Conservation (phyloP, 306 rosid species). For the Quercus dentata region DNA sequence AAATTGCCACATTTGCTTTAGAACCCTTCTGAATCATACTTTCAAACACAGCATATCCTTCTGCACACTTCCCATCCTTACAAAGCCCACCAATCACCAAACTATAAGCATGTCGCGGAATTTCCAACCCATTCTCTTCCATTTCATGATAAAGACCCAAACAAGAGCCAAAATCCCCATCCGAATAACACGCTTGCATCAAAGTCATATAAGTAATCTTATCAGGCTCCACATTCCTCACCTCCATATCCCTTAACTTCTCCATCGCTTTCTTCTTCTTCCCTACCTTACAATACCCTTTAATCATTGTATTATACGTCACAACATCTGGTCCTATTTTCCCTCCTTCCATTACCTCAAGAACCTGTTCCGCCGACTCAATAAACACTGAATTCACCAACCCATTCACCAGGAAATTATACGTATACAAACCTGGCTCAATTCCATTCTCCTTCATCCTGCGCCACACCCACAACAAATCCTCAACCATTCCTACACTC, state of each 20-base stretch:
- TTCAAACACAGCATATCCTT: constrained; percentile 59
- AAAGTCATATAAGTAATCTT: constrained; percentile 70
- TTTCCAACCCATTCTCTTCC: constrained; percentile 58
- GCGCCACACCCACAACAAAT: constrained; percentile 81
- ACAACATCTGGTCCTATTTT: constrained; percentile 57
- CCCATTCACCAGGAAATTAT: constrained; percentile 69
- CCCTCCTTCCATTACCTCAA: constrained; percentile 61
- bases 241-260: constrained; percentile 21
- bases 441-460: constrained; percentile 64
- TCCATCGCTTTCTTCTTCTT: constrained; percentile 51
- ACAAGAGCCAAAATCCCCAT: constrained; percentile 59
- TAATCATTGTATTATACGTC: constrained; percentile 68
- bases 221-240: constrained; percentile 54
- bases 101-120: constrained; percentile 62
- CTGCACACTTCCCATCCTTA: constrained; percentile 57
- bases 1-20: constrained; percentile 62
- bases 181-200: constrained; percentile 67
- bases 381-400: constrained; percentile 57
- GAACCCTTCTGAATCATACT: constrained; percentile 56
- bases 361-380: constrained; percentile 71
- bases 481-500: constrained; percentile 62
- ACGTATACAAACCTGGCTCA: constrained; percentile 48
- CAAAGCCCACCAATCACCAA: constrained; percentile 74
- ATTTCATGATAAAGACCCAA: constrained; percentile 81
- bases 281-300: constrained; percentile 78